Percentiles rank a stretch among this genome's conserved stretches.
These are phyloP conservation scores for Chernovozyma aurita DNA, from an alignment of 1,139 yeast species.

Conservation along the genomic window DNA sequence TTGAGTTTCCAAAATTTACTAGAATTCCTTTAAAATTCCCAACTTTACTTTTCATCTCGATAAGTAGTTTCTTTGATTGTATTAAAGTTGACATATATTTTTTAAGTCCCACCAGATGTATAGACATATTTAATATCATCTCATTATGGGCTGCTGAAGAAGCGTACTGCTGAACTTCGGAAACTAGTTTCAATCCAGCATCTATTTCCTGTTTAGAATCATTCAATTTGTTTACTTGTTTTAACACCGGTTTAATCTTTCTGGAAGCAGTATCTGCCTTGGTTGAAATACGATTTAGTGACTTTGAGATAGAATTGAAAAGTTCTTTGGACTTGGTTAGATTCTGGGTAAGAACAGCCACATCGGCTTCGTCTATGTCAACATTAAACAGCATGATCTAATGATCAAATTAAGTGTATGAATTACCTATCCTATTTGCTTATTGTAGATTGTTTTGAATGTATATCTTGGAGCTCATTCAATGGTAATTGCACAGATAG, in stretches of 20 bases:
- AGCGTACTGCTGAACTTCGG: conserved; percentile 64
- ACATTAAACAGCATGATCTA: conserved; percentile 19
- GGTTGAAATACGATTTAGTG: conserved; percentile 51
- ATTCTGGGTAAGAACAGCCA: conserved; percentile 75
- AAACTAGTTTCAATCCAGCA: conserved; percentile 54
- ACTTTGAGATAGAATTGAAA: conserved; percentile 51
- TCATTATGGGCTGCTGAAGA: conserved; percentile 54
- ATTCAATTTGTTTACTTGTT: conserved; percentile 55
- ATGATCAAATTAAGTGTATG: neutral
- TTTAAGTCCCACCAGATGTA: conserved; percentile 35
- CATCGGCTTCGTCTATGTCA: conserved; percentile 80
- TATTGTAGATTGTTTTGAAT: no score
- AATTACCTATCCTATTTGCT: no score
- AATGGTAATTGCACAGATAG: no score
- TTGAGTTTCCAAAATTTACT: conserved; percentile 40
- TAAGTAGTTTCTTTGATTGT: conserved; percentile 28
- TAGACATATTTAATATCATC: conserved; percentile 31
- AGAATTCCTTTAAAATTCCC: conserved; percentile 48
- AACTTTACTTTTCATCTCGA: conserved; percentile 35
- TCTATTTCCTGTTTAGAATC: conserved; percentile 57
- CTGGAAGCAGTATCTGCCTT: conserved; percentile 61
- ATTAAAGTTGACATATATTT: conserved; percentile 36
- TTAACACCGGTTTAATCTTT: conserved; percentile 67
- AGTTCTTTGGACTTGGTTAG: conserved; percentile 55
- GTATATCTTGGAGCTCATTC: no score